Evolutionary conservation across 345 rosid genomes (phyloP), one percentile per base, ranked within the genome.

Genomic region (Nephelium lappaceum): DNA sequence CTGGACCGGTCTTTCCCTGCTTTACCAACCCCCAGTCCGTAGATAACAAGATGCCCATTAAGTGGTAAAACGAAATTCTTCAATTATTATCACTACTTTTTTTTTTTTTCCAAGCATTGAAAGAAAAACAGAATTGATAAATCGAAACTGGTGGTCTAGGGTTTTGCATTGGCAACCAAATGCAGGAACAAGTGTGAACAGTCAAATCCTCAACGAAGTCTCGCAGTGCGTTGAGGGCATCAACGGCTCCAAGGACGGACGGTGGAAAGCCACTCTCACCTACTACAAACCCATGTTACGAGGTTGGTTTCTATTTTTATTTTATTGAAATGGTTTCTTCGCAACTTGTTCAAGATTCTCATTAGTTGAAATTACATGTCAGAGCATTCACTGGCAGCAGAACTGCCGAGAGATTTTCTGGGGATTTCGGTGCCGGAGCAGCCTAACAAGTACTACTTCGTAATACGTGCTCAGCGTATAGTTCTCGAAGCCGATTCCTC

Each of bases 131-230:
- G 9, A 16, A 5, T 61, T 42, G 19, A 47, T 53, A 11, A 43
- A 5, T 6, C 45, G 12, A 3, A 58, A 19, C 18, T 71, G 67
- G 16, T 19, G 55, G 75, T 69, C 23, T 86, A 93, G 99, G 98
- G 92, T 95, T 90, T 88, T 92, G 78, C 88, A 92, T 75, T 95
- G 97, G 99, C 98, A 93, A 66, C 99, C 97, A 12, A 91, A 91
- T 79, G 91, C 91, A 66, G 97, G 96, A 72, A 83, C 94, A 14
- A 92, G 89, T 21, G 93, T 91, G 42, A 95, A 89, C 89, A 91
- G 90, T 79, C 97, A 93, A 61, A 91, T 93, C 82, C 91, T 95
- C 6, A 92, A 88, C 75, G 98, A 95, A 80, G 96, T 91, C 0
- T 77, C 96, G 4, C 97, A 95, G 72, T 92, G 94, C 81, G 88